Evolutionary conservation across 2,329 filamentous ascomycete species (phyloP).

Genomic region (Hirsutella rhossiliensis): DNA sequence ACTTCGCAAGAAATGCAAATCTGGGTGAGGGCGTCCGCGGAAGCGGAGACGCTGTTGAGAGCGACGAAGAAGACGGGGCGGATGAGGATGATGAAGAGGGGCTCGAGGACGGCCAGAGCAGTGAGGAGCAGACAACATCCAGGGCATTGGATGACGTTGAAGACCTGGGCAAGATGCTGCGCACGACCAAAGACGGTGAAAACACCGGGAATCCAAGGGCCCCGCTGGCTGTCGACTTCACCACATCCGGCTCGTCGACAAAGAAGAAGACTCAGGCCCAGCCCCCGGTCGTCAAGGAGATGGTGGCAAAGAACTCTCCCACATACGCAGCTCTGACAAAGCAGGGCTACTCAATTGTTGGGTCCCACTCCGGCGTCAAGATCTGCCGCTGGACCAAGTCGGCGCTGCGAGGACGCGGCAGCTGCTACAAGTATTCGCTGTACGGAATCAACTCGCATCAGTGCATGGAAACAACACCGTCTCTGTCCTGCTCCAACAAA

Average conservation of each 20-base stretch:
- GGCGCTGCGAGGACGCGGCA: constrained; percentile 80
- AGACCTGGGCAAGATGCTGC: constrained; percentile 61
- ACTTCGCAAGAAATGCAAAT: constrained; percentile 45
- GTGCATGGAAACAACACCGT: constrained; percentile 97
- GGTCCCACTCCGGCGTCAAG: constrained; percentile 91
- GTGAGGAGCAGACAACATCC: constrained; percentile 20
- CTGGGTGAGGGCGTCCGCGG: constrained; percentile 58
- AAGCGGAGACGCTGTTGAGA: constrained; percentile 75
- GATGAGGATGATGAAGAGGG: constrained; percentile 46
- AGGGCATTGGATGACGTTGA: constrained; percentile 64
- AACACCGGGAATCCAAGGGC: constrained; percentile 15
- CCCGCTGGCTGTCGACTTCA: constrained; percentile 77
- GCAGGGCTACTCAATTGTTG: constrained; percentile 91
- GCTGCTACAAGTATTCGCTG: constrained; percentile 96
- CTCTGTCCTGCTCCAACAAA: constrained; percentile 92
- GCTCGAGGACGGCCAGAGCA: constrained; percentile 28
- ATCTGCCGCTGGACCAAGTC: constrained; percentile 99
- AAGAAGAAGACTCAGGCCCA: constrained; percentile 29
- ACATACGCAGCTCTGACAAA: constrained; percentile 86
- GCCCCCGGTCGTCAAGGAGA: constrained; percentile 57
- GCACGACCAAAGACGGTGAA: constrained; percentile 27
- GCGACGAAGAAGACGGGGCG: constrained; percentile 60
- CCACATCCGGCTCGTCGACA: constrained; percentile 47
- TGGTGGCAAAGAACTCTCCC: constrained; percentile 86
- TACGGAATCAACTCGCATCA: constrained; percentile 95